phyloP scores from a whole-genome alignment of 2,329 filamentous ascomycete species.

The Fusarium pseudocircinatum region DNA sequence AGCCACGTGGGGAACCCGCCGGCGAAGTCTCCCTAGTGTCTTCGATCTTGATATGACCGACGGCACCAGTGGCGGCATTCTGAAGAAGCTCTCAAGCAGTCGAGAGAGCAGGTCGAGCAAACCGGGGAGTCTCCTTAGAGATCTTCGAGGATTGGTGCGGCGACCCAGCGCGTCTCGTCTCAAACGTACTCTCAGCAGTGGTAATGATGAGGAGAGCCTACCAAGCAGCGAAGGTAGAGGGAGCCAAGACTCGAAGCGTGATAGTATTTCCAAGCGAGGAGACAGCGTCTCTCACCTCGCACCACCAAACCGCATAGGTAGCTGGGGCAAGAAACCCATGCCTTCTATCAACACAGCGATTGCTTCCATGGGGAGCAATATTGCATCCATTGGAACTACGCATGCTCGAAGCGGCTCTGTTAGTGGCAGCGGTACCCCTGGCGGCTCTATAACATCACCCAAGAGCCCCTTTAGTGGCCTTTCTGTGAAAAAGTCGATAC shows the following conservation, averaged over 20 bases:
- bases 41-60: constrained; percentile 65
- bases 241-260: constrained; percentile 43
- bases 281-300: constrained; percentile 58
- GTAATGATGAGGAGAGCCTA: constrained; percentile 44
- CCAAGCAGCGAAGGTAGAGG: constrained; percentile 37
- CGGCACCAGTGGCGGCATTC: constrained; percentile 66
- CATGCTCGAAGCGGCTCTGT: constrained; percentile 70
- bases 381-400: constrained; percentile 65
- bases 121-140: constrained; percentile 59
- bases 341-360: constrained; percentile 70
- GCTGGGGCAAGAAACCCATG: constrained; percentile 61
- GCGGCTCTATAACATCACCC: constrained; percentile 63
- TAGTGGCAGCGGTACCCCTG: constrained; percentile 62
- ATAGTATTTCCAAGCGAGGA: constrained; percentile 52
- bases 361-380: constrained; percentile 62
- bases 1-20: constrained; percentile 76
- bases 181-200: constrained; percentile 59
- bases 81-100: constrained; percentile 70
- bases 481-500: constrained; percentile 59
- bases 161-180: constrained; percentile 57
- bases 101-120: constrained; percentile 57
- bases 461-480: constrained; percentile 60
- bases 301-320: constrained; percentile 61
- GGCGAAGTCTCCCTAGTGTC: constrained; percentile 69
- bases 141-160: constrained; percentile 60